phyloP scores from a whole-genome alignment of 2,329 filamentous ascomycete species.

The Pseudogymnoascus sp. region DNA sequence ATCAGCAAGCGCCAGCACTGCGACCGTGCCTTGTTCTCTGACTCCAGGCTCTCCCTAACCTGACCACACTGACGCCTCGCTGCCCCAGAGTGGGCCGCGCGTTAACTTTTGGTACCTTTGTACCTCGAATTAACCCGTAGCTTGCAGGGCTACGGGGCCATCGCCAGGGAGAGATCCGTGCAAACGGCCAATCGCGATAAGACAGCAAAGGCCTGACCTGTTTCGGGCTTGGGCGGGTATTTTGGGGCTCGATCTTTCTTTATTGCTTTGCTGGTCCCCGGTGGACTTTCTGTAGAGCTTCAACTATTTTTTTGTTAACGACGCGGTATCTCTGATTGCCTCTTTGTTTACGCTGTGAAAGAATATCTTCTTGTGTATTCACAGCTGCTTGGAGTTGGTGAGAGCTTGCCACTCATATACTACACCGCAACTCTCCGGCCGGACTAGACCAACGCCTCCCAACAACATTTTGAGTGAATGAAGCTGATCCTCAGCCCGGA shows the following conservation, averaged over 20 bases:
- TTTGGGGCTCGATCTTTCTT: background rate
- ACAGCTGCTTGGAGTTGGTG: background rate
- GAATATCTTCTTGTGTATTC: background rate
- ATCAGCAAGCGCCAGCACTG: conserved; percentile 5
- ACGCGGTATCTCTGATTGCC: background rate
- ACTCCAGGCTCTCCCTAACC: background rate
- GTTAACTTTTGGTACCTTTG: conserved; percentile 1
- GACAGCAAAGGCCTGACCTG: conserved; percentile 4
- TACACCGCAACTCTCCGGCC: background rate
- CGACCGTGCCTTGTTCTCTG: background rate
- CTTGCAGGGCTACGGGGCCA: background rate
- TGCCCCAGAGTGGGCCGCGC: conserved; percentile 4
- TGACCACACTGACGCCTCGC: background rate
- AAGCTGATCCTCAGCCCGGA: background rate
- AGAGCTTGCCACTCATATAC: background rate
- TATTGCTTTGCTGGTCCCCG: background rate
- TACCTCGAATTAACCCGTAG: conserved; percentile 1
- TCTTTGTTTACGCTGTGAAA: background rate
- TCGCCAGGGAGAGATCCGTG: conserved; percentile 4
- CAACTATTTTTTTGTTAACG: background rate
- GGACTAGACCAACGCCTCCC: background rate
- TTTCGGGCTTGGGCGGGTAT: conserved; percentile 6
- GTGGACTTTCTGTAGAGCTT: background rate
- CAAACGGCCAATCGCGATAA: conserved; percentile 5
- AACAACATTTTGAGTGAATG: background rate